Conservation (phyloP, 192 early-diverging fungal species). For the Entomortierella parvispora region DNA sequence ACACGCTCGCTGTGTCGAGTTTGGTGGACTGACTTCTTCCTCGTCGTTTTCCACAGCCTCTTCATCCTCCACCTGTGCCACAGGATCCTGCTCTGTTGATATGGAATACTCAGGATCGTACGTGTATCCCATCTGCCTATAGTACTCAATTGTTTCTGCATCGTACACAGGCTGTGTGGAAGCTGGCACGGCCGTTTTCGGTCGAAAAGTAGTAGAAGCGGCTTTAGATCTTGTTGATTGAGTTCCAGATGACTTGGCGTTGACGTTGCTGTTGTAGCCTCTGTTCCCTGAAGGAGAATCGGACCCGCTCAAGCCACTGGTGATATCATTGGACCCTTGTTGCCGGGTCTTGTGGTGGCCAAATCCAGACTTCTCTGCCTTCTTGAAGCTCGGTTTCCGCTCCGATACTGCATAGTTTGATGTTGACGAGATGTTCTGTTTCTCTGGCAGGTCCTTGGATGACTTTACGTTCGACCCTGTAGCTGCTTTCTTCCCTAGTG, state of each 20-base stretch:
- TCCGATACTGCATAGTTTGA: conserved; percentile 17
- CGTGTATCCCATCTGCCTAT: conserved; percentile 44
- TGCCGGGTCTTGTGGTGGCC: conserved; percentile 11
- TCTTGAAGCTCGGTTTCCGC: conserved; percentile 54
- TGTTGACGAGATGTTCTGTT: background rate
- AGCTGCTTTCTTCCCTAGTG: too few species aligned
- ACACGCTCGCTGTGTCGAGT: background rate
- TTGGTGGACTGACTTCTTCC: background rate
- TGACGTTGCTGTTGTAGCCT: background rate
- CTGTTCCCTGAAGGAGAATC: background rate
- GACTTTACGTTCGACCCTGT: background rate
- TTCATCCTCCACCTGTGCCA: background rate
- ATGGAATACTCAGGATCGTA: conserved; percentile 28
- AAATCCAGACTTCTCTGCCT: conserved; percentile 41
- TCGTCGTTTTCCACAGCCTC: background rate
- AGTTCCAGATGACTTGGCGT: too few species aligned
- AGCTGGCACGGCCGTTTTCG: too few species aligned
- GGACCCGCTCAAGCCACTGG: too few species aligned
- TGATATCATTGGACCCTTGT: too few species aligned
- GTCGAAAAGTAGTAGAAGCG: too few species aligned
- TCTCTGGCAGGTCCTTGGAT: too few species aligned
- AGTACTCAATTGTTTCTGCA: conserved; percentile 41
- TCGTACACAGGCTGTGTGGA: conserved; percentile 16
- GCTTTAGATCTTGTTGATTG: too few species aligned
- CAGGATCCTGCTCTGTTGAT: background rate